phyloP scores from a whole-genome alignment of 805 yeast species.

The Saturnispora saitoi region DNA sequence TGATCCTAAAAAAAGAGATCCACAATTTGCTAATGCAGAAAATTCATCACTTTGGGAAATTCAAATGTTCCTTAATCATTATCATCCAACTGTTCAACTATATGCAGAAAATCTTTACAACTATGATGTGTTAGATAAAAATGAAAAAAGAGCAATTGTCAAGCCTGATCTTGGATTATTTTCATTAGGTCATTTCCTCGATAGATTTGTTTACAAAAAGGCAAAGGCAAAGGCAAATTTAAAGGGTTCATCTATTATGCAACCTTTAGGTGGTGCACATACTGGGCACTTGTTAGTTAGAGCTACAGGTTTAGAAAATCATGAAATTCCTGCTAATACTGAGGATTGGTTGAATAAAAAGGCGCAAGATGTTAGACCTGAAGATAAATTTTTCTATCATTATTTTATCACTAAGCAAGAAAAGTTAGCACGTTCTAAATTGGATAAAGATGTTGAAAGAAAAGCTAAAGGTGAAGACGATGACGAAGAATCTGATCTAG shows the following conservation, averaged over 20 bases:
- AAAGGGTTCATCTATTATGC: constrained; percentile 95
- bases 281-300: constrained; percentile 61
- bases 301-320: constrained; percentile 36
- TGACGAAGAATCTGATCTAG: constrained; percentile 37
- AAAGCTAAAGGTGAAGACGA: constrained; percentile 36
- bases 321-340: constrained; percentile 62
- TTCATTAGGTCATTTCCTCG: constrained; percentile 84
- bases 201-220: constrained; percentile 89
- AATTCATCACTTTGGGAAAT: constrained; percentile 84
- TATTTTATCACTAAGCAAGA: constrained; percentile 63
- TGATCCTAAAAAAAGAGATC: constrained; percentile 87
- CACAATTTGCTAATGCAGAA: constrained; percentile 81
- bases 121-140: constrained; percentile 27
- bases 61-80: constrained; percentile 63
- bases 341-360: constrained; percentile 72
- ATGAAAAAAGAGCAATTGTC: constrained; percentile 24
- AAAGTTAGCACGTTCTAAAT: constrained; percentile 28
- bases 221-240: constrained; percentile 66
- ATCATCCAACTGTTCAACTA: constrained; percentile 83
- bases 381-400: constrained; percentile 80
- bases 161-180: constrained; percentile 90
- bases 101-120: constrained; percentile 63
- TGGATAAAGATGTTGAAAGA: constrained; percentile 36
- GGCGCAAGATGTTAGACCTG: constrained; percentile 64
- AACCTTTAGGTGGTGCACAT: constrained; percentile 84